Evolutionary conservation across 805 yeast species (phyloP).

Genomic region (Wickerhamiella musiphila): DNA sequence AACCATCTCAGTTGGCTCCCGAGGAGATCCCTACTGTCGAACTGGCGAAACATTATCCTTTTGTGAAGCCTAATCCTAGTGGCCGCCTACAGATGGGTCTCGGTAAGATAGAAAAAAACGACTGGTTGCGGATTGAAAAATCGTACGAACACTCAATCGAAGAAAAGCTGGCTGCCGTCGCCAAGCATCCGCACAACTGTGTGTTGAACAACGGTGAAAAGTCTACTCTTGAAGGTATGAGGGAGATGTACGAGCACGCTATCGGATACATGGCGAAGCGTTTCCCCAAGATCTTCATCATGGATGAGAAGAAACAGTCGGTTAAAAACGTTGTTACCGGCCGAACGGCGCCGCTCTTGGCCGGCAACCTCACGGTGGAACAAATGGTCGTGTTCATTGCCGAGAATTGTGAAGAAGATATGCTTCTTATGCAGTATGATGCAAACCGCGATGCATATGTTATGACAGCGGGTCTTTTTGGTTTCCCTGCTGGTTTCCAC

Average conservation of each 20-base stretch:
- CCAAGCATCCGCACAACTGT: too few species aligned
- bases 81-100: too few species aligned
- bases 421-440: slow-evolving; percentile 25
- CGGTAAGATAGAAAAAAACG: not conserved
- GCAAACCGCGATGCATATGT: slow-evolving; percentile 23
- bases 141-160: not conserved
- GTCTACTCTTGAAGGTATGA: slow-evolving; percentile 12
- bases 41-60: too few species aligned
- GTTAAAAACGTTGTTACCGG: slow-evolving; percentile 9
- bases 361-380: slow-evolving; percentile 3
- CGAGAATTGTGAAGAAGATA: slow-evolving; percentile 43
- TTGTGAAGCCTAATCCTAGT: too few species aligned
- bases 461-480: slow-evolving; percentile 38
- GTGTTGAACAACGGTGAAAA: not conserved
- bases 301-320: slow-evolving; percentile 14
- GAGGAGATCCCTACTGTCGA: too few species aligned
- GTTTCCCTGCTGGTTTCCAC: slow-evolving; percentile 62
- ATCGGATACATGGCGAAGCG: slow-evolving; percentile 26
- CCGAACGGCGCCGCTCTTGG: slow-evolving; percentile 8
- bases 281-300: slow-evolving; percentile 37
- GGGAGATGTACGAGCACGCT: slow-evolving; percentile 33
- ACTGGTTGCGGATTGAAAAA: not conserved
- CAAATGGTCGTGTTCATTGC: slow-evolving; percentile 10
- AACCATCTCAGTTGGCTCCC: too few species aligned
- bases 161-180: not conserved